Percentiles rank a stretch among this genome's conserved stretches.
Evolutionary conservation across 1,139 yeast genomes (phyloP).

Genomic region (Candida dubliniensis): DNA sequence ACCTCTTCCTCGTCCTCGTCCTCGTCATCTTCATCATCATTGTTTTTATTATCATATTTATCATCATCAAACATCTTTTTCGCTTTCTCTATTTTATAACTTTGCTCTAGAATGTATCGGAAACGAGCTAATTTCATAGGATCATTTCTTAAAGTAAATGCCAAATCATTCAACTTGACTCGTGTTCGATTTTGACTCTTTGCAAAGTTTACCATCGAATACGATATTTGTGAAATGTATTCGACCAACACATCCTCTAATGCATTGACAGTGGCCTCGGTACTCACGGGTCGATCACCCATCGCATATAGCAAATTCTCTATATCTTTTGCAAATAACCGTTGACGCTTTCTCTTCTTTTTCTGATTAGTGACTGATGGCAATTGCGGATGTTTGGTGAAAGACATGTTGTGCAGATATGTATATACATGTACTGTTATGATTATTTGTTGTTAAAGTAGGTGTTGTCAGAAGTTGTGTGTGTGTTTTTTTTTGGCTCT

Average conservation of each 20-base stretch:
- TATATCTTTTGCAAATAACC: constrained; percentile 61
- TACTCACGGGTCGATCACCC: constrained; percentile 82
- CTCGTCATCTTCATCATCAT: constrained; percentile 14
- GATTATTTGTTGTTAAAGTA: no score
- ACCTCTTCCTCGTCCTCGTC: constrained; percentile 14
- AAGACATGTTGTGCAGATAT: no score
- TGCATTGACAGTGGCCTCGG: constrained; percentile 73
- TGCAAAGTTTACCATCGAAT: constrained; percentile 24
- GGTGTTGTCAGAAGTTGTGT: no score
- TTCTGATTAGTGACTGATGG: constrained; percentile 15
- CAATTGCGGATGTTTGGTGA: neutral
- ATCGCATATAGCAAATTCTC: constrained; percentile 77
- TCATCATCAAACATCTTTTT: constrained; percentile 63
- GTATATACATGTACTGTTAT: no score
- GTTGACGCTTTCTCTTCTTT: constrained; percentile 34
- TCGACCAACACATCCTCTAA: constrained; percentile 83
- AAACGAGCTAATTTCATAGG: constrained; percentile 82
- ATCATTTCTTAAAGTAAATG: constrained; percentile 80
- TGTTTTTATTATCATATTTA: constrained; percentile 14
- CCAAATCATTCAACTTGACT: constrained; percentile 84
- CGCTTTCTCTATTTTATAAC: constrained; percentile 75
- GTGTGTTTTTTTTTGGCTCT: no score
- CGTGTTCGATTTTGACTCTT: constrained; percentile 56
- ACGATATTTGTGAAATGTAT: constrained; percentile 62
- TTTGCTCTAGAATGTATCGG: constrained; percentile 73